Percentiles rank a stretch among this genome's conserved stretches.
phyloP scores from a whole-genome alignment of 208 protist genomes.

The Trypanosomatidae sp. region DNA sequence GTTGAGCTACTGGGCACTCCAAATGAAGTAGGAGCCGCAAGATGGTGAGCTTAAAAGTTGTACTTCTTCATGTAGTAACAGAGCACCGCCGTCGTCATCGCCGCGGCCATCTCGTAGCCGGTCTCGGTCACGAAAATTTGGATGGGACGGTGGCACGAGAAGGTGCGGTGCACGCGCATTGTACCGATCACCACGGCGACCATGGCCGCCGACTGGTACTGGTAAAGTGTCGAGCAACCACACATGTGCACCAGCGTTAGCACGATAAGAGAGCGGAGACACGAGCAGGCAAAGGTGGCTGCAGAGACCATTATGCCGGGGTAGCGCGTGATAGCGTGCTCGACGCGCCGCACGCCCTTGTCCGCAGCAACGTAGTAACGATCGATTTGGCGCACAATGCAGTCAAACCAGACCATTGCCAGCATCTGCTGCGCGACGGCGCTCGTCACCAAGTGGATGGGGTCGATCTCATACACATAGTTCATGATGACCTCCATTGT shows the following conservation, averaged over 20 bases:
- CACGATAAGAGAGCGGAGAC: slow-evolving; percentile 50
- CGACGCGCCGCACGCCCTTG: slow-evolving; percentile 80
- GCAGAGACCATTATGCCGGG: slow-evolving; percentile 32
- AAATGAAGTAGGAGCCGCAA: neutral
- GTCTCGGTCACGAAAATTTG: slow-evolving; percentile 72
- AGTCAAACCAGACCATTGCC: slow-evolving; percentile 75
- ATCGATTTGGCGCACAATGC: slow-evolving; percentile 69
- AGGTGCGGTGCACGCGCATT: slow-evolving; percentile 58
- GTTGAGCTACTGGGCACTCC: neutral
- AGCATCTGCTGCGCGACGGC: slow-evolving; percentile 71
- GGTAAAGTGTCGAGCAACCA: slow-evolving; percentile 47
- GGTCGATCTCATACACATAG: slow-evolving; percentile 42
- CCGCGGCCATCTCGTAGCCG: slow-evolving; percentile 66
- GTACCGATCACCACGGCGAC: slow-evolving; percentile 47
- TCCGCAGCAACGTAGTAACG: slow-evolving; percentile 84
- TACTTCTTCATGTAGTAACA: slow-evolving; percentile 69
- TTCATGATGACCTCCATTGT: slow-evolving; percentile 21
- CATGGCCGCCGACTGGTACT: slow-evolving; percentile 68
- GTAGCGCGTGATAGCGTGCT: slow-evolving; percentile 80
- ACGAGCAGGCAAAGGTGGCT: slow-evolving; percentile 41
- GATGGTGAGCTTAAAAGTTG: slow-evolving; percentile 28
- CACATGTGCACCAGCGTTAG: slow-evolving; percentile 37
- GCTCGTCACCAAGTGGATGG: slow-evolving; percentile 42
- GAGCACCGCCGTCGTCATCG: slow-evolving; percentile 57
- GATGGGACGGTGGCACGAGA: slow-evolving; percentile 78